phyloP scores from a whole-genome alignment of 768 basidiomycete species.

The Lyophyllum shimeji region DNA sequence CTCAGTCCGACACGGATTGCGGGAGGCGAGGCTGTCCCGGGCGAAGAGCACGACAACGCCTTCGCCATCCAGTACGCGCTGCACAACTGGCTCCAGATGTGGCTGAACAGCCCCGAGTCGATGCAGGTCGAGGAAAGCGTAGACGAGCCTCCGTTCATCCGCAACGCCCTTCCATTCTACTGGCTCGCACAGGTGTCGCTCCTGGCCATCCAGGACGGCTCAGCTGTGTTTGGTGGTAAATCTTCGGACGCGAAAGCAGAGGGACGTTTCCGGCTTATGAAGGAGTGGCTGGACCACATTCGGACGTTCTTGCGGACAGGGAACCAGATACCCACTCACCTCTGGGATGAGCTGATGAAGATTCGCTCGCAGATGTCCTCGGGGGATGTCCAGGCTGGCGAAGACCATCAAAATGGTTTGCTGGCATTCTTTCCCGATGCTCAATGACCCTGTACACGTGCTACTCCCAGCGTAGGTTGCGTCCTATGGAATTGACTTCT shows the following conservation, averaged over 20 bases:
- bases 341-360: constrained; percentile 51
- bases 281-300: constrained; percentile 51
- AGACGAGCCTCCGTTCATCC: constrained; percentile 37
- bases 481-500: constrained; percentile 4
- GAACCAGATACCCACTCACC: constrained; percentile 40
- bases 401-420: constrained; percentile 20
- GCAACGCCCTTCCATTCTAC: constrained; percentile 55
- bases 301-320: constrained; percentile 43
- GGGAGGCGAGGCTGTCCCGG: constrained; percentile 1
- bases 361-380: constrained; percentile 27
- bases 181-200: constrained; percentile 61
- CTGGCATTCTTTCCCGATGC: constrained; percentile 23
- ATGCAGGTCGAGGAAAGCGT: constrained; percentile 24
- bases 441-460: not conserved
- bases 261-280: constrained; percentile 46
- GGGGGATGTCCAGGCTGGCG: constrained; percentile 8
- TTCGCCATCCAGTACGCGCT: constrained; percentile 48
- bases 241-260: constrained; percentile 26
- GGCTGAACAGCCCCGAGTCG: constrained; percentile 41
- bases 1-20: not conserved
- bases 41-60: constrained; percentile 11
- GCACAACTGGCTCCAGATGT: constrained; percentile 61
- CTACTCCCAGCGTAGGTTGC: not conserved
- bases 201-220: constrained; percentile 51
- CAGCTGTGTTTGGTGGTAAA: constrained; percentile 18